Conservation (phyloP, 2,329 filamentous ascomycete species). For the Botrytis sinoallii region DNA sequence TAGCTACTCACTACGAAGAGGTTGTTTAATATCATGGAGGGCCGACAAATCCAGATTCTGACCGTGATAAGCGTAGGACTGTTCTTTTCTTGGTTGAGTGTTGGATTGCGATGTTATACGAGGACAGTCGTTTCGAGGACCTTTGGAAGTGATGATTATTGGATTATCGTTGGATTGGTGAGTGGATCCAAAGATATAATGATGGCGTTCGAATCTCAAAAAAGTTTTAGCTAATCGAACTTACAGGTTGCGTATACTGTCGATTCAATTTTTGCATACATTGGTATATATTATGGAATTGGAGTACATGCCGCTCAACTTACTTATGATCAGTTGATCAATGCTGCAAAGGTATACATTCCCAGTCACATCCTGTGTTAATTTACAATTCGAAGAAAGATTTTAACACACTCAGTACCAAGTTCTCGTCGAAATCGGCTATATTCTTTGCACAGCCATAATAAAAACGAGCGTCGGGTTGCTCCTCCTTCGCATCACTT, state of each 20-base stretch:
- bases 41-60: neutral
- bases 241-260: neutral
- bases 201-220: neutral
- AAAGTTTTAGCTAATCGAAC: neutral
- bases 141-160: slow-evolving; percentile 16
- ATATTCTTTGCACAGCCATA: neutral
- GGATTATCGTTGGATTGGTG: neutral
- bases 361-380: neutral
- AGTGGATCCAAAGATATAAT: neutral
- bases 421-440: neutral
- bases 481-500: slow-evolving; percentile 9
- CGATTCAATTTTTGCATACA: neutral
- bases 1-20: neutral
- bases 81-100: slow-evolving; percentile 5
- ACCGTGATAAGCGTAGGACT: neutral
- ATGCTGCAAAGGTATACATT: slow-evolving; percentile 5
- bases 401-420: slow-evolving; percentile 3
- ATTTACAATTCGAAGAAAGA: neutral
- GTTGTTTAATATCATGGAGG: neutral
- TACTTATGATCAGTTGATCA: neutral
- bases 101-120: slow-evolving; percentile 6
- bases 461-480: slow-evolving; percentile 16
- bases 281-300: neutral
- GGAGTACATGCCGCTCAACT: neutral
- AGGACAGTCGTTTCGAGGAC: neutral